A percentile compares a stretch with the other conserved stretches of the same genome.
These are phyloP conservation scores for Aquilaria agallochum DNA, from an alignment of 441 rosid species.

Conservation along the genomic window DNA sequence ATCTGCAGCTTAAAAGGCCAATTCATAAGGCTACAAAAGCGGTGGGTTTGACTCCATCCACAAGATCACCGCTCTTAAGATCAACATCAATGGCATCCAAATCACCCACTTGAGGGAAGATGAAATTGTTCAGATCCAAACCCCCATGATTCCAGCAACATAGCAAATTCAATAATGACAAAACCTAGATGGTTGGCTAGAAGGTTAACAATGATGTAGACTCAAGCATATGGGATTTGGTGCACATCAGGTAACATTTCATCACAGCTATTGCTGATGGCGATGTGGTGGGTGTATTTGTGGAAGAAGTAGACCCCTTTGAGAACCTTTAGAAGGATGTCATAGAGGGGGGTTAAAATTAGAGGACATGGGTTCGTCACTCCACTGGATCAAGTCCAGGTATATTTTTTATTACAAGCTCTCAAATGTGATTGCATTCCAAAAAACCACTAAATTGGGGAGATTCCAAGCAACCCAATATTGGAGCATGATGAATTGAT, in stretches of 20 bases:
- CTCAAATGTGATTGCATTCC: conserved; percentile 94
- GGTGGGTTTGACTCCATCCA: no score
- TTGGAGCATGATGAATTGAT: conserved; percentile 28
- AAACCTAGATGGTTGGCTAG: no score
- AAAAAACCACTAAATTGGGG: conserved; percentile 69
- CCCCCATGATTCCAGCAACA: no score
- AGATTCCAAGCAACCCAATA: conserved; percentile 62
- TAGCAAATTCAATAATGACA: no score
- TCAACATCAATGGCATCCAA: no score
- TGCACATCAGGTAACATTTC: conserved; percentile 87
- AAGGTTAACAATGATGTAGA: conserved; percentile 71
- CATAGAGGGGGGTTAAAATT: conserved; percentile 47
- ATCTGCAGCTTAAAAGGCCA: no score
- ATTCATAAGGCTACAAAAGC: no score
- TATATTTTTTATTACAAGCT: conserved; percentile 70
- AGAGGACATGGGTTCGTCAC: conserved; percentile 52
- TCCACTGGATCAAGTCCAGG: conserved; percentile 70
- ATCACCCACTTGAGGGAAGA: no score
- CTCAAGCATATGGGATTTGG: conserved; percentile 75
- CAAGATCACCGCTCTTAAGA: no score
- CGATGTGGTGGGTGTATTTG: conserved; percentile 72
- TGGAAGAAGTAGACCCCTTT: conserved; percentile 83
- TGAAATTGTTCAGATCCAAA: no score
- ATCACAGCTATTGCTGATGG: conserved; percentile 88
- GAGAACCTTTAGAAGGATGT: conserved; percentile 63